Conservation (phyloP, 495 filamentous ascomycete genomes). For the Daldinia loculata region DNA sequence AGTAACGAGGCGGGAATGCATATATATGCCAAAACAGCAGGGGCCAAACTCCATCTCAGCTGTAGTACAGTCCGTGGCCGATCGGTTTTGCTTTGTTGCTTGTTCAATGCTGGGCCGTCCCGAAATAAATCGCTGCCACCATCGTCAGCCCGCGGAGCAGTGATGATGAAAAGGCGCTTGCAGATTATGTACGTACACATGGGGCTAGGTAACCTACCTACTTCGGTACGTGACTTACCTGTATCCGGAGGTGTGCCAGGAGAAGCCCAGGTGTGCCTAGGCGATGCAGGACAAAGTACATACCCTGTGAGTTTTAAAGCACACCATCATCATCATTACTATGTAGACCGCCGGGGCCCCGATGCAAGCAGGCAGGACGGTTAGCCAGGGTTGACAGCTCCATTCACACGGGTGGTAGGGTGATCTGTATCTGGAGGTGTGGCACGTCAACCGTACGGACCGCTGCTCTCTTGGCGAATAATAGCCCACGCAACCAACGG, state of each 20-base stretch:
- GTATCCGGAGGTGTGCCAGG: conserved; percentile 36
- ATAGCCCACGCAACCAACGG: conserved; percentile 43
- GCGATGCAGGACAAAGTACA: conserved; percentile 11
- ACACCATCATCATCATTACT: conserved; percentile 36
- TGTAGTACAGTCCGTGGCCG: neutral
- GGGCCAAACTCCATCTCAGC: neutral
- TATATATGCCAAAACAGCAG: conserved; percentile 6
- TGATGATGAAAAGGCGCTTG: conserved; percentile 21
- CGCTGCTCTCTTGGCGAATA: conserved; percentile 40
- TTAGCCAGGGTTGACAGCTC: conserved; percentile 40
- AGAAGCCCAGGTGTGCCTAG: conserved; percentile 30
- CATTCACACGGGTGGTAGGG: conserved; percentile 47
- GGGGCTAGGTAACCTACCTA: conserved; percentile 19
- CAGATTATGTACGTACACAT: conserved; percentile 9
- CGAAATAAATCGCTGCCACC: conserved; percentile 11
- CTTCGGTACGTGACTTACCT: conserved; percentile 39
- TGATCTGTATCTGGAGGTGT: conserved; percentile 45
- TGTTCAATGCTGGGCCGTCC: conserved; percentile 4
- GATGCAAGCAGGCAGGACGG: conserved; percentile 39
- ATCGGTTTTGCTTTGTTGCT: conserved; percentile 3
- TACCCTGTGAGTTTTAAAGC: conserved; percentile 28
- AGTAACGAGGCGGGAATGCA: neutral
- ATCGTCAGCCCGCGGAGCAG: conserved; percentile 11
- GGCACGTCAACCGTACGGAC: conserved; percentile 38
- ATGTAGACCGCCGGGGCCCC: conserved; percentile 3